Percentiles rank a stretch among this genome's conserved stretches.
These are phyloP conservation scores for Venturia asperata DNA, from an alignment of 2,329 filamentous ascomycete species.

Conservation along the genomic window DNA sequence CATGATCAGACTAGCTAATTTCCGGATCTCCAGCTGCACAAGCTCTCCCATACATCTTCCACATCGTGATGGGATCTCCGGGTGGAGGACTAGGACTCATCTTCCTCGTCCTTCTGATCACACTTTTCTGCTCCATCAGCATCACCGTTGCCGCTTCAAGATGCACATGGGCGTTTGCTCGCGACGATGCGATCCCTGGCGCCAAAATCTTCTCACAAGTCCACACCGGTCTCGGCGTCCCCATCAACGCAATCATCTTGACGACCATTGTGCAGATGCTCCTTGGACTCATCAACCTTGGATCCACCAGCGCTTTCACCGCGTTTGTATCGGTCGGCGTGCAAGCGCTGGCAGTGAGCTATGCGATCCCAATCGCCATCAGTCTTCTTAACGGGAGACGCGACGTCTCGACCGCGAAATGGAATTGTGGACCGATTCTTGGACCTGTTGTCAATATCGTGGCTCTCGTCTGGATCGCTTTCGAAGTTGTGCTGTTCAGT, in stretches of 20 bases:
- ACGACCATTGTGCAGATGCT: conserved; percentile 43
- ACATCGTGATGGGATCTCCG: conserved; percentile 64
- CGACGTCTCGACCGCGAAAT: conserved; percentile 15
- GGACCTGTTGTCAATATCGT: conserved; percentile 17
- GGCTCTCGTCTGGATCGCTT: conserved; percentile 53
- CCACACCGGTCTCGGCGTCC: conserved; percentile 32
- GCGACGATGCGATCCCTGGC: conserved; percentile 65
- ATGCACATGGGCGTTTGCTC: conserved; percentile 69
- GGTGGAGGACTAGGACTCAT: conserved; percentile 68
- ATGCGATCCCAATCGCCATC: conserved; percentile 50
- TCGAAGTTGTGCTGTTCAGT: conserved; percentile 67
- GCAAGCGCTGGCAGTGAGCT: conserved; percentile 49
- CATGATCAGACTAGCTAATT: conserved; percentile 33
- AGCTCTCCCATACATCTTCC: conserved; percentile 69
- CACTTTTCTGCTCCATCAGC: conserved; percentile 48
- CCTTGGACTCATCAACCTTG: conserved; percentile 45
- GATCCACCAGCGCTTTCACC: conserved; percentile 42
- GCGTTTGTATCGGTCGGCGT: conserved; percentile 50
- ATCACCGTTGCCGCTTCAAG: conserved; percentile 53
- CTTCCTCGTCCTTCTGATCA: conserved; percentile 50
- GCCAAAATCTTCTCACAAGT: conserved; percentile 27
- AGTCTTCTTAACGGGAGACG: conserved; percentile 34
- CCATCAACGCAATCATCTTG: conserved; percentile 38
- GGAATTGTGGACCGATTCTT: conserved; percentile 3
- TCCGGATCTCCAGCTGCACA: conserved; percentile 53